Conservation (phyloP, 2,329 filamentous ascomycete genomes). For the Pestalotiopsis sp. region DNA sequence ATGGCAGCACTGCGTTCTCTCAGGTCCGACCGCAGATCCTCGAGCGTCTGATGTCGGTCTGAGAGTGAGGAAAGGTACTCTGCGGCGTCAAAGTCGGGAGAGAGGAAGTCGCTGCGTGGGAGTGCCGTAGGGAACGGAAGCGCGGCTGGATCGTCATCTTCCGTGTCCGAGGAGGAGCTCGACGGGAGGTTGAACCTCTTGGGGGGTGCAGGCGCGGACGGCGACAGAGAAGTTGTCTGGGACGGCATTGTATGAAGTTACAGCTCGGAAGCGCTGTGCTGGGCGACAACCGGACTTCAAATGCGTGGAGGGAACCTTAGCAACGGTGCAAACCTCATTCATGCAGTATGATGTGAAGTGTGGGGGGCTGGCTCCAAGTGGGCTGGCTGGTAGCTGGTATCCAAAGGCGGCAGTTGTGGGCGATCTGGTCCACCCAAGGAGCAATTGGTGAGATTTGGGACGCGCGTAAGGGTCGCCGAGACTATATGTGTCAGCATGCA, state of each 20-base stretch:
- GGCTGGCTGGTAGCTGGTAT: neutral
- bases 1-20: slow-evolving; percentile 79
- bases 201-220: slow-evolving; percentile 32
- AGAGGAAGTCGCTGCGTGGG: slow-evolving; percentile 80
- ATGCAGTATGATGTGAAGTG: neutral
- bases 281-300: neutral
- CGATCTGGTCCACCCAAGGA: neutral
- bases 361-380: neutral
- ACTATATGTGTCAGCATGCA: neutral
- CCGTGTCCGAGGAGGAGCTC: slow-evolving; percentile 30
- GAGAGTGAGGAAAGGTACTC: slow-evolving; percentile 79
- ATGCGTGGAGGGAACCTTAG: neutral
- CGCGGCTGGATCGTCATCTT: slow-evolving; percentile 63
- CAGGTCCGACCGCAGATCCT: slow-evolving; percentile 86
- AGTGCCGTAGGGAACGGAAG: slow-evolving; percentile 90
- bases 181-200: slow-evolving; percentile 45
- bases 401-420: neutral
- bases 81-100: slow-evolving; percentile 76
- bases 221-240: slow-evolving; percentile 29
- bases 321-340: neutral
- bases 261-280: neutral
- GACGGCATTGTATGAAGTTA: slow-evolving; percentile 23
- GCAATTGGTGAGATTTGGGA: neutral
- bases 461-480: neutral
- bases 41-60: slow-evolving; percentile 92